Evolutionary conservation across 2,329 filamentous ascomycete species (phyloP).

Genomic region (Apiospora saccharicola): DNA sequence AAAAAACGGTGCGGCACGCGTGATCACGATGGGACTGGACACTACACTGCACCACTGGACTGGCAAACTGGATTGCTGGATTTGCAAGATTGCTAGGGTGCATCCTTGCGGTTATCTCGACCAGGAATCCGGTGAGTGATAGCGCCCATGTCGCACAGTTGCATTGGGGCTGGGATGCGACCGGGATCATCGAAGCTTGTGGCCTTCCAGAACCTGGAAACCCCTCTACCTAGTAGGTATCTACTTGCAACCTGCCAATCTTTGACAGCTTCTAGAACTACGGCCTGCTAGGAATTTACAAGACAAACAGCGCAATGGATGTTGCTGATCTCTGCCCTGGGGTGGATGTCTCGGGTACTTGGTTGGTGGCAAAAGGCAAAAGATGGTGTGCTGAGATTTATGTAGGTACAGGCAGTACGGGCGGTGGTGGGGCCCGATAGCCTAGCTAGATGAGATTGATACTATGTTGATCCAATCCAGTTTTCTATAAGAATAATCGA

Average conservation of each 20-base stretch:
- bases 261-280: slow-evolving; percentile 1
- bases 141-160: slow-evolving; percentile 6
- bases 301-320: background rate
- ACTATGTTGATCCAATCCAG: too few species aligned
- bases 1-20: background rate
- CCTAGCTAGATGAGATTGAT: background rate
- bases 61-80: background rate
- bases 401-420: background rate
- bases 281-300: background rate
- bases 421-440: background rate
- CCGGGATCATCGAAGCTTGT: slow-evolving; percentile 23
- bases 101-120: slow-evolving; percentile 16
- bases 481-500: too few species aligned
- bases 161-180: slow-evolving; percentile 1
- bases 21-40: slow-evolving; percentile 9
- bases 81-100: background rate
- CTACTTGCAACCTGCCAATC: background rate
- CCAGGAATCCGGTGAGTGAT: slow-evolving; percentile 10
- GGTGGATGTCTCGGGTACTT: slow-evolving; percentile 1
- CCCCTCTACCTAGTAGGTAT: too few species aligned
- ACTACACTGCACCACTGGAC: background rate
- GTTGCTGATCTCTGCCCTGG: background rate
- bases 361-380: background rate
- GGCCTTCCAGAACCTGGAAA: slow-evolving; percentile 15
- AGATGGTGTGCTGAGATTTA: slow-evolving; percentile 11